phyloP scores from a whole-genome alignment of 2,329 filamentous ascomycete species.

The Corinectria fuckeliana region DNA sequence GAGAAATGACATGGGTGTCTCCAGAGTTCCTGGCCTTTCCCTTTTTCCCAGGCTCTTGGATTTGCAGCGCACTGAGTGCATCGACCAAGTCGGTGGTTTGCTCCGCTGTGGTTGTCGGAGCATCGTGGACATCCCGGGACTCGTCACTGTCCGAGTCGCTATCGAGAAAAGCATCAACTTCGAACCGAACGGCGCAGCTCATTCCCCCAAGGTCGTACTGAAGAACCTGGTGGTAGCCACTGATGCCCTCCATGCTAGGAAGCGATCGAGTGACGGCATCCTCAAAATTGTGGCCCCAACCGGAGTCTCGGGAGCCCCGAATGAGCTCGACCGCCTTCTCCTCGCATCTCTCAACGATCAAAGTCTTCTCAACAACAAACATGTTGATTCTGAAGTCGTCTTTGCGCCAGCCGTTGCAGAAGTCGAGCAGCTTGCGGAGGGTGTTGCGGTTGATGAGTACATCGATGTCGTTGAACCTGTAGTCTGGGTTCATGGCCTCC shows the following conservation, averaged over 20 bases:
- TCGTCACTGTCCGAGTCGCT: not conserved
- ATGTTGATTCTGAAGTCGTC: slow-evolving; percentile 30
- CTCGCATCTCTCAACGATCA: slow-evolving; percentile 27
- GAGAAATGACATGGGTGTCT: not conserved
- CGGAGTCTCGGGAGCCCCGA: not conserved
- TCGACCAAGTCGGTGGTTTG: not conserved
- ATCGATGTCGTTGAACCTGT: slow-evolving; percentile 38
- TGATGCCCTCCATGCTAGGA: not conserved
- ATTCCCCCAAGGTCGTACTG: slow-evolving; percentile 26
- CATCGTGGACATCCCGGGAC: not conserved
- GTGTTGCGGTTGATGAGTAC: slow-evolving; percentile 39
- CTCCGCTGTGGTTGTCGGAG: not conserved
- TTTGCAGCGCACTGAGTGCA: not conserved
- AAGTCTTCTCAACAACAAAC: slow-evolving; percentile 10
- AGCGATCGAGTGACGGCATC: slow-evolving; percentile 13
- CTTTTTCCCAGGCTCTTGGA: not conserved
- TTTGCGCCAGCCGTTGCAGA: slow-evolving; percentile 20
- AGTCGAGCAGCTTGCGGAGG: slow-evolving; percentile 32
- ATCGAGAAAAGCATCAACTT: slow-evolving; percentile 22
- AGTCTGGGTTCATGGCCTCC: slow-evolving; percentile 27
- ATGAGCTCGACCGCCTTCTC: not conserved
- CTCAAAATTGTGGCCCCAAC: slow-evolving; percentile 23
- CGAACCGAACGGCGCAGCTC: slow-evolving; percentile 26
- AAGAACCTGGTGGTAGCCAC: slow-evolving; percentile 25
- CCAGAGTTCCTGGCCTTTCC: not conserved